Percentiles rank a stretch among this genome's conserved stretches.
phyloP scores from a whole-genome alignment of 2,329 filamentous ascomycete genomes.

The Mariannaea sp. region DNA sequence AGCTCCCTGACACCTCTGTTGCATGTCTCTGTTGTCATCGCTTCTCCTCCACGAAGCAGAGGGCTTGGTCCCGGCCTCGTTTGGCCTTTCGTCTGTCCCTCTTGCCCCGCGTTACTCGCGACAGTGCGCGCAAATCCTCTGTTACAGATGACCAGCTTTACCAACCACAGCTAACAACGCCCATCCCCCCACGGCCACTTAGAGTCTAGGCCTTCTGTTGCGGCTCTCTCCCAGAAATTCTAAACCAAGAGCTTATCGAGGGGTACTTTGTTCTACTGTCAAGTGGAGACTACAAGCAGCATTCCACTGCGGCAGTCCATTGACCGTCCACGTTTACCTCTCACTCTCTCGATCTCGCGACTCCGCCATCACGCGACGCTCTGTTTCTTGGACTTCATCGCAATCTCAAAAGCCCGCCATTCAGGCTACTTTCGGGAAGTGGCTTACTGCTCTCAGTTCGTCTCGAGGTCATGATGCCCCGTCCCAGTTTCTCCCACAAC shows the following conservation, averaged over 20 bases:
- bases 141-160: neutral
- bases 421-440: neutral
- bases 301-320: conserved; percentile 23
- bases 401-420: neutral
- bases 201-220: conserved; percentile 17
- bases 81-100: neutral
- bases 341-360: conserved; percentile 15
- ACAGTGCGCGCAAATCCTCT: conserved; percentile 7
- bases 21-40: neutral
- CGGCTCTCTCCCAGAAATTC: conserved; percentile 26
- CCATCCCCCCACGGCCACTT: conserved; percentile 7
- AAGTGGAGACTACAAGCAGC: conserved; percentile 36
- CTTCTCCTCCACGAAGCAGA: neutral
- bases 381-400: neutral
- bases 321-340: conserved; percentile 16
- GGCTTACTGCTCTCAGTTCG: conserved; percentile 3
- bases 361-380: neutral
- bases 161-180: neutral
- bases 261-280: conserved; percentile 25
- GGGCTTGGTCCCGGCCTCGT: conserved; percentile 10
- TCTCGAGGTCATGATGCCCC: conserved; percentile 45
- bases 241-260: conserved; percentile 21
- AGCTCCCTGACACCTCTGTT: neutral
- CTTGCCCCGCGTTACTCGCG: conserved; percentile 14
- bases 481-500: conserved; percentile 56